Conservation (phyloP, 2,329 filamentous ascomycete species). For the Macrophomina tecta region DNA sequence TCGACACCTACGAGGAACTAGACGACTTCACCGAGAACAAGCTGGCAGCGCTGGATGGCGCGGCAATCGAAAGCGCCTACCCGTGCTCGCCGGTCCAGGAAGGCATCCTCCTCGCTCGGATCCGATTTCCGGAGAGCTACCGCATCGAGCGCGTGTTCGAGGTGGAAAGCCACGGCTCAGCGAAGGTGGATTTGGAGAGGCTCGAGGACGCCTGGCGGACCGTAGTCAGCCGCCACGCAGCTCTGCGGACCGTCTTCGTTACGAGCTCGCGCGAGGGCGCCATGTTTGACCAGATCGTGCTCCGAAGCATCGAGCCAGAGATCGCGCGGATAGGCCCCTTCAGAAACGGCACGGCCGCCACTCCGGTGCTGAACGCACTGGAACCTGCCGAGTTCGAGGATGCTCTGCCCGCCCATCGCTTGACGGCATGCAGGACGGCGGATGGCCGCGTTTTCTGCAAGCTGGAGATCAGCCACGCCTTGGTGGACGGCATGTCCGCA, state of each 20-base stretch:
- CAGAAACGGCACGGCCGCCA: background rate
- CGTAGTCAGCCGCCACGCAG: slow-evolving; percentile 42
- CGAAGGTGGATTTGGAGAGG: slow-evolving; percentile 37
- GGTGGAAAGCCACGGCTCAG: slow-evolving; percentile 29
- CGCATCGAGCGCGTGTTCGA: slow-evolving; percentile 1
- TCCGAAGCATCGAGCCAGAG: slow-evolving; percentile 38
- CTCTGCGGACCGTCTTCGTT: slow-evolving; percentile 42
- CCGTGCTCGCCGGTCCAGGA: slow-evolving; percentile 2
- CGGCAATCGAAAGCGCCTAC: background rate
- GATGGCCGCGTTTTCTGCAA: slow-evolving; percentile 41
- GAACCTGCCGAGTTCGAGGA: slow-evolving; percentile 40
- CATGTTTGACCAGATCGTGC: slow-evolving; percentile 44
- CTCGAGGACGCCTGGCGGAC: slow-evolving; percentile 39
- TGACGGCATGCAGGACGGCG: slow-evolving; percentile 38
- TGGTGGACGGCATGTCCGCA: slow-evolving; percentile 43
- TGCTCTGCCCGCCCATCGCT: slow-evolving; percentile 41
- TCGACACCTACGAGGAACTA: background rate
- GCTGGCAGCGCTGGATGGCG: background rate
- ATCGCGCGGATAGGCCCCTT: slow-evolving; percentile 21
- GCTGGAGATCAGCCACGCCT: slow-evolving; percentile 44
- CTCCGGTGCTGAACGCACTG: background rate
- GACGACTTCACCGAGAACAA: background rate
- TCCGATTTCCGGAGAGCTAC: slow-evolving; percentile 4
- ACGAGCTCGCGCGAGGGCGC: slow-evolving; percentile 44
- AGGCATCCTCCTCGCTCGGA: background rate